phyloP scores from a whole-genome alignment of 257 asterid species.

The Jaltomata sinuosa region DNA sequence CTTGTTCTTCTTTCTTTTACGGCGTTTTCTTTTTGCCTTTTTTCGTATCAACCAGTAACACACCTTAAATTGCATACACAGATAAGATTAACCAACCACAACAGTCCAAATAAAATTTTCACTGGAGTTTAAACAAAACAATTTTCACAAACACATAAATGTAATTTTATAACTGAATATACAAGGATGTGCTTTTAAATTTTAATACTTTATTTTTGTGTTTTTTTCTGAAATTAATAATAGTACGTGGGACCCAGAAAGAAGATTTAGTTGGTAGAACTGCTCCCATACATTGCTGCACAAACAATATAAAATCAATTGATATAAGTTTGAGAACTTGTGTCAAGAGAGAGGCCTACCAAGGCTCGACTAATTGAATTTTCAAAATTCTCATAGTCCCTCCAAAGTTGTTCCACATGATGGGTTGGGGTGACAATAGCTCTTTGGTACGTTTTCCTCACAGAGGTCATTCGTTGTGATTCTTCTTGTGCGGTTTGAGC shows the following conservation, averaged over 20 bases:
- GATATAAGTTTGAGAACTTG: neutral
- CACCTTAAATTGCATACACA: neutral
- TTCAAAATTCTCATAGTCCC: constrained; percentile 95
- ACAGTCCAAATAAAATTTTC: neutral
- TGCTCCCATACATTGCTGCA: neutral
- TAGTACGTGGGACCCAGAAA: neutral
- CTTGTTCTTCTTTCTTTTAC: neutral
- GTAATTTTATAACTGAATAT: neutral
- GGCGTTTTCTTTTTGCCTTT: neutral
- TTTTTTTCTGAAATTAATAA: neutral
- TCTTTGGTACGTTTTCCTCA: constrained; percentile 84
- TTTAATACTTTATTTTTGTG: neutral
- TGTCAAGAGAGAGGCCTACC: constrained; percentile 36
- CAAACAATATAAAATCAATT: neutral
- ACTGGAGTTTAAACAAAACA: neutral
- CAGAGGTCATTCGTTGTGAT: constrained; percentile 73
- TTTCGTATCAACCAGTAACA: neutral
- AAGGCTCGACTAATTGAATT: constrained; percentile 89
- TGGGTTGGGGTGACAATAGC: constrained; percentile 88
- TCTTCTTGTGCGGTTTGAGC: constrained; percentile 69
- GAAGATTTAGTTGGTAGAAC: neutral
- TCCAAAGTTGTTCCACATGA: constrained; percentile 94
- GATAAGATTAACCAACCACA: neutral
- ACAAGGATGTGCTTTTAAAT: neutral
- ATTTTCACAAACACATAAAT: neutral